Base-by-base conservation (phyloP, 192 early-diverging fungal species). In the Glomus cerebriforme region DNA sequence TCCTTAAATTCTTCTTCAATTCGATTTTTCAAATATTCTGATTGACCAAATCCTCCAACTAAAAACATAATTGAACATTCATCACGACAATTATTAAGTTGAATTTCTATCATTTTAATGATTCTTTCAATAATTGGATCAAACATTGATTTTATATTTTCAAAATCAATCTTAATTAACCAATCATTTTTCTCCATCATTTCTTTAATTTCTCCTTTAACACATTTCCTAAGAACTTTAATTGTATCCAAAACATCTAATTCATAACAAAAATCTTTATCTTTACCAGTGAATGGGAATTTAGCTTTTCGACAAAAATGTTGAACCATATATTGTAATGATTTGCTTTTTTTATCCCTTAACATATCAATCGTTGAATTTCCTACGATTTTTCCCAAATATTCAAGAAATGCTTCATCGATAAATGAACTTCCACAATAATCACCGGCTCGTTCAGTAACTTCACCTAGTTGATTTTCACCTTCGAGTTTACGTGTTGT, bases 31-130 rank as follows among this genome's bases (percentile, higher is more conserved):
- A 90, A 79, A 59, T 90, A 90, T 73, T 86, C 86, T 43, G 88
- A 90, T 0, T 86, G 84, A 19, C 85, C 84, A 66, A 90, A 90
- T 3, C 88, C 88, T 80, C 88, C 88, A 54, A 90, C 88, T 27
- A 90, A 78, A 74, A 90, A 86, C 60, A 90, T 85, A 59, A 87
- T 85, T 24, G 86, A 83, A 35, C 85, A 76, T 12, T 74, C 75
- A 24, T 82, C 79, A 19, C 59, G 26, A 5, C 79, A 70, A 59
- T 86, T 82, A 3, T 85, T 72, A 80, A 90, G 75, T 66, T 90
- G 88, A 66, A 85, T 83, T 32, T 87, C 84, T 71, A 88, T 87
- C 78, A 90, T 73, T 63, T 77, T 81, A 10, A 88, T 45, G 1
- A 90, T 85, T 81, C 87, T 83, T 72, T 86, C 82, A 19, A 90